A percentile compares a stretch with the other conserved stretches of the same genome.
Evolutionary conservation across 108 stramenopile genomes (phyloP).

Genomic region (Skeletonema marinoi): DNA sequence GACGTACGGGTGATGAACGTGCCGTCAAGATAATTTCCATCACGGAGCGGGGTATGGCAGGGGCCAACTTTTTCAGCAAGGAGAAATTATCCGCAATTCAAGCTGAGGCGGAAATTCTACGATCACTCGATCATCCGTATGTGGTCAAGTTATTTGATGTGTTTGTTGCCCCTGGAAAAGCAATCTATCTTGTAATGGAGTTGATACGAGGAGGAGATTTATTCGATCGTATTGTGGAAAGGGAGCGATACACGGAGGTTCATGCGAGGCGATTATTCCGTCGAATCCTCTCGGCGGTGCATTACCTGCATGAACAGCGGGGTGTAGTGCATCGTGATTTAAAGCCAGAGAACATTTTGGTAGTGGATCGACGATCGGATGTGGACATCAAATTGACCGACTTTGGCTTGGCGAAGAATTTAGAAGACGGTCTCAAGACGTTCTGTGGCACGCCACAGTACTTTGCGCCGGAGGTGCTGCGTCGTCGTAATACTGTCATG

Average conservation of each 20-base stretch:
- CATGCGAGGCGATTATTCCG: conserved; percentile 77
- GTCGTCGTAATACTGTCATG: conserved; percentile 67
- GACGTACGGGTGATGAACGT: conserved; percentile 77
- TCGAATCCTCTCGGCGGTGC: conserved; percentile 72
- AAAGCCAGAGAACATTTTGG: conserved; percentile 94
- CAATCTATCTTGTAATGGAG: conserved; percentile 90
- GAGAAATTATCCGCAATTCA: conserved; percentile 47
- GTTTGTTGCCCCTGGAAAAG: conserved; percentile 66
- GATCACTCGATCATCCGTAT: conserved; percentile 88
- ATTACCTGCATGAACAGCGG: conserved; percentile 78
- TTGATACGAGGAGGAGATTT: conserved; percentile 90
- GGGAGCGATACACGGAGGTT: conserved; percentile 77
- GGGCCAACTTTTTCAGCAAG: conserved; percentile 33
- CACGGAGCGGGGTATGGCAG: conserved; percentile 27
- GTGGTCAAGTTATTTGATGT: conserved; percentile 90
- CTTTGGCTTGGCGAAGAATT: conserved; percentile 91
- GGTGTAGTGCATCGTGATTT: conserved; percentile 87
- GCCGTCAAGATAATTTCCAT: conserved; percentile 93
- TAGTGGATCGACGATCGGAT: conserved; percentile 54
- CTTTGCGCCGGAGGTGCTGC: conserved; percentile 91
- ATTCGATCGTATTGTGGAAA: conserved; percentile 90
- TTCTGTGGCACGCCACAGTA: conserved; percentile 95
- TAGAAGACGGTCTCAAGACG: conserved; percentile 79
- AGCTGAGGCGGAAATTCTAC: conserved; percentile 86
- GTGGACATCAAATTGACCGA: conserved; percentile 82